Conservation (phyloP, 2,329 filamentous ascomycete species). For the Ascochyta lentis region DNA sequence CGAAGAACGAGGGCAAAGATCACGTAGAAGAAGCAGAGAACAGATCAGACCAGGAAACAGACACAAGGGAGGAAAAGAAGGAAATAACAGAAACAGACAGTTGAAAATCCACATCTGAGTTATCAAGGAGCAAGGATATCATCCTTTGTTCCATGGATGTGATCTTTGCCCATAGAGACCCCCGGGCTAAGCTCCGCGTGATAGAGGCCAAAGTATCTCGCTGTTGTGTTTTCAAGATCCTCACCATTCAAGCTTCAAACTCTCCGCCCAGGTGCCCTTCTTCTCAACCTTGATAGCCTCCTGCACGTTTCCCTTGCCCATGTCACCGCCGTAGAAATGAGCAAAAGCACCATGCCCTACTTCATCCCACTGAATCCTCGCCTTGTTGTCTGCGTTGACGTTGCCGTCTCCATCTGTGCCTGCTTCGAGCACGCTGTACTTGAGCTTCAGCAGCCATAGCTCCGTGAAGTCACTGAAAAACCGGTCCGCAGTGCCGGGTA, state of each 20-base stretch:
- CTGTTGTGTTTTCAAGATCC: not conserved
- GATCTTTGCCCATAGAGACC: too few relatives aligned
- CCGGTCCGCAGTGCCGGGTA: conserved; percentile 42
- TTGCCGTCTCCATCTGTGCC: conserved; percentile 35
- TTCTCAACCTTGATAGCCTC: conserved; percentile 57
- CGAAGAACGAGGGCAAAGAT: not conserved
- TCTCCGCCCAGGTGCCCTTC: conserved; percentile 57
- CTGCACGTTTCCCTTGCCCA: conserved; percentile 61
- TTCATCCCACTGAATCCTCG: conserved; percentile 62
- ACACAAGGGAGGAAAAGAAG: not conserved
- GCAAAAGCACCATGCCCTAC: conserved; percentile 58
- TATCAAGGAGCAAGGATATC: too few relatives aligned
- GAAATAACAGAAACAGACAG: not conserved
- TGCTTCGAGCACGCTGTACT: conserved; percentile 52
- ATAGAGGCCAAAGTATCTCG: too few relatives aligned
- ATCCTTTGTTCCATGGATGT: too few relatives aligned
- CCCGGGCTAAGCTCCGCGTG: too few relatives aligned
- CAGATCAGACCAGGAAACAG: not conserved
- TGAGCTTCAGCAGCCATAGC: conserved; percentile 63
- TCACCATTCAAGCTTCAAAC: conserved; percentile 45
- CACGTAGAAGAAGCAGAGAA: not conserved
- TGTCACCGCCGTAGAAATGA: conserved; percentile 64
- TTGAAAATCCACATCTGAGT: not conserved
- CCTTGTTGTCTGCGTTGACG: conserved; percentile 33
- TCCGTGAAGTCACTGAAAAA: conserved; percentile 43